Evolutionary conservation across 2,329 filamentous ascomycete genomes (phyloP).

Genomic region (Aspergillus sp.): DNA sequence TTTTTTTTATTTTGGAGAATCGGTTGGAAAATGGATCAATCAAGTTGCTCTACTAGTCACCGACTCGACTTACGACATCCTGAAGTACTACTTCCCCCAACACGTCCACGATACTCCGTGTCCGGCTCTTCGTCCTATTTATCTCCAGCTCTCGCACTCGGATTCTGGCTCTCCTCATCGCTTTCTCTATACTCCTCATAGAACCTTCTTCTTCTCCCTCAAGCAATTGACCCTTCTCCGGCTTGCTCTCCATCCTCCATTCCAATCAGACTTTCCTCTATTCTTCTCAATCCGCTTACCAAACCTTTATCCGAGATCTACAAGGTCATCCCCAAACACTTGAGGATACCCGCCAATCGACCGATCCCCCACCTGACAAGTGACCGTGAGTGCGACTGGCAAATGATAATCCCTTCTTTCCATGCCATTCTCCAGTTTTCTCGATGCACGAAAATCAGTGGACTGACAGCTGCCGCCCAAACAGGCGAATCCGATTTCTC

Average conservation of each 20-base stretch:
- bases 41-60: slow-evolving; percentile 3
- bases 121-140: not conserved
- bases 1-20: not conserved
- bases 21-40: not conserved
- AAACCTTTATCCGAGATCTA: not conserved
- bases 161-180: not conserved
- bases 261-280: not conserved
- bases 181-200: not conserved
- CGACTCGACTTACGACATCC: not conserved
- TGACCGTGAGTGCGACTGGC: slow-evolving; percentile 12
- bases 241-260: not conserved
- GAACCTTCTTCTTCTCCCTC: not conserved
- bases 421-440: slow-evolving; percentile 8
- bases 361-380: slow-evolving; percentile 17
- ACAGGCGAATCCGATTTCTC: slow-evolving; percentile 17
- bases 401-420: slow-evolving; percentile 9
- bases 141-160: not conserved
- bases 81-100: not conserved
- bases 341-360: not conserved
- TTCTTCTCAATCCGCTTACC: not conserved
- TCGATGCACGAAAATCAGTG: slow-evolving; percentile 10
- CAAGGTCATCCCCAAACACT: not conserved
- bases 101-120: not conserved
- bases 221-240: not conserved
- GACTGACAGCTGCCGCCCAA: slow-evolving; percentile 12